Conservation (phyloP, 192 early-diverging fungal species). For the Entrophospora sp. region DNA sequence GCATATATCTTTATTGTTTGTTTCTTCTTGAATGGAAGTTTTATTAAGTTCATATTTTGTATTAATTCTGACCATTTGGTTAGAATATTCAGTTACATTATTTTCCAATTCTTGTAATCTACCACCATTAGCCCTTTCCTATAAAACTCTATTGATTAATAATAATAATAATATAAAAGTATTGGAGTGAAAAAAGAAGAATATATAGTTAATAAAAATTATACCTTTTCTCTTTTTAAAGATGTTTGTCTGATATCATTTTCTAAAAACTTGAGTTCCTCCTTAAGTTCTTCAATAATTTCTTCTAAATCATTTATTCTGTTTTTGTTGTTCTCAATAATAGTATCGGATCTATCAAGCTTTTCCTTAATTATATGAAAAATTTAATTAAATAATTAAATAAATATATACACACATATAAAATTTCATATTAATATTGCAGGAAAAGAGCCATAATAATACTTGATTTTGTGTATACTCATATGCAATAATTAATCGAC, state of each 20-base stretch:
- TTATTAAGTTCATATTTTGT: conserved; percentile 79
- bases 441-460: too few relatives aligned
- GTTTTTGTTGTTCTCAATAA: conserved; percentile 27
- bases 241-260: conserved; percentile 45
- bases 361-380: conserved; percentile 23
- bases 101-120: conserved; percentile 66
- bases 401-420: background rate
- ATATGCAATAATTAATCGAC: conserved; percentile 72
- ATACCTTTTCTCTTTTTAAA: conserved; percentile 29
- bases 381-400: background rate
- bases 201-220: conserved; percentile 10
- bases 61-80: conserved; percentile 70
- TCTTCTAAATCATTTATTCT: conserved; percentile 25
- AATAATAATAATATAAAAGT: too few relatives aligned
- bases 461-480: conserved; percentile 75
- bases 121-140: conserved; percentile 51
- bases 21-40: conserved; percentile 71
- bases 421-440: background rate
- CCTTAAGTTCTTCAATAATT: conserved; percentile 44
- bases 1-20: conserved; percentile 32
- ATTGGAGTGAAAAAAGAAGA: too few relatives aligned
- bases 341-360: conserved; percentile 27
- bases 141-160: conserved; percentile 1
- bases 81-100: conserved; percentile 63
- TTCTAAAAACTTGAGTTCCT: conserved; percentile 57